phyloP scores from a whole-genome alignment of 768 basidiomycete genomes.

The Leccinum rimulosum region DNA sequence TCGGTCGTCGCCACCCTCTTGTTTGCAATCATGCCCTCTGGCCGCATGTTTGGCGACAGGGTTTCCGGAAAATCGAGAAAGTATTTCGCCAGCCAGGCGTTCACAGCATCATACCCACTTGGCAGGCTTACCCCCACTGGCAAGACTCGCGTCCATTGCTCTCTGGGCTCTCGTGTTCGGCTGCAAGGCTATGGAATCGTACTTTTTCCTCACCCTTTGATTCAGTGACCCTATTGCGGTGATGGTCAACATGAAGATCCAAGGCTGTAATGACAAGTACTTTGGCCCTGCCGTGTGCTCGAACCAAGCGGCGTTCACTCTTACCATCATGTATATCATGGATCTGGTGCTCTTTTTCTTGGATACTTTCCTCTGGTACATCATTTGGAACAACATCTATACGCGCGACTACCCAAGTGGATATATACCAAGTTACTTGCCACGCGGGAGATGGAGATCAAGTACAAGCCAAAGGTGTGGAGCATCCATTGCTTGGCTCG shows the following conservation, averaged over 20 bases:
- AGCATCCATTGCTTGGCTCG: background rate
- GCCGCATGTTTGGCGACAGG: conserved; percentile 97
- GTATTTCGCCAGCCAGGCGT: conserved; percentile 97
- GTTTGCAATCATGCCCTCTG: conserved; percentile 91
- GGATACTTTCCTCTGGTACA: conserved; percentile 99
- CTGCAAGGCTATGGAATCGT: conserved; percentile 95
- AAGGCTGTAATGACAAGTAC: conserved; percentile 82
- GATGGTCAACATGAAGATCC: conserved; percentile 96
- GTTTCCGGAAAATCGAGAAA: conserved; percentile 94
- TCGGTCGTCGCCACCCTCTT: conserved; percentile 82
- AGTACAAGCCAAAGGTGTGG: conserved; percentile 97
- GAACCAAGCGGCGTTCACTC: conserved; percentile 92
- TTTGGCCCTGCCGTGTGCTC: conserved; percentile 82
- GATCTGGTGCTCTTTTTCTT: conserved; percentile 96
- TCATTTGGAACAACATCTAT: conserved; percentile 99
- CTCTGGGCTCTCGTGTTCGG: conserved; percentile 94
- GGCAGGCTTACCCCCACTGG: conserved; percentile 51
- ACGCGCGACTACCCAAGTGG: conserved; percentile 87
- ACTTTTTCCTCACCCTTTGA: conserved; percentile 95
- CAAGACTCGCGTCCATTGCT: conserved; percentile 73
- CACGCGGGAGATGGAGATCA: conserved; percentile 93
- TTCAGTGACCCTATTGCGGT: conserved; percentile 91
- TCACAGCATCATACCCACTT: conserved; percentile 86
- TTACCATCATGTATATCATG: conserved; percentile 99
- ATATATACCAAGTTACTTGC: conserved; percentile 96